Conservation (phyloP, 169 alveolate species). For the Amoebophrya sp. region DNA sequence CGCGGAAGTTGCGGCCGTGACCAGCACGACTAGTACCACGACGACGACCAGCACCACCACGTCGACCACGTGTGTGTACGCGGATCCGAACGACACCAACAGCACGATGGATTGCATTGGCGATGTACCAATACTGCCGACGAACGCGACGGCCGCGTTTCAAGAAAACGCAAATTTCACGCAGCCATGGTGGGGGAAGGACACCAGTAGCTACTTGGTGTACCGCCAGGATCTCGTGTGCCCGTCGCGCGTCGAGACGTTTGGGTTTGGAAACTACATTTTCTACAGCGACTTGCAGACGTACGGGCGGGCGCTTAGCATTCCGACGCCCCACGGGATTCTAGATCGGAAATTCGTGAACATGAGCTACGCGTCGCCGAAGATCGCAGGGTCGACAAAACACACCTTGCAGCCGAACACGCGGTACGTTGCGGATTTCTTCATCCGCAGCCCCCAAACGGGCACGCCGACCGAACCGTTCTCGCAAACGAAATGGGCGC, state of each 20-base stretch:
- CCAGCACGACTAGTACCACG: not conserved
- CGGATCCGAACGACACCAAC: slow-evolving; percentile 1
- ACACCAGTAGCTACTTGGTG: not conserved
- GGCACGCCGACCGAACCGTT: slow-evolving; percentile 8
- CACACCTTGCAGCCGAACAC: not conserved
- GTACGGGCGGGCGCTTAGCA: not conserved
- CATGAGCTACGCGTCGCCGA: not conserved
- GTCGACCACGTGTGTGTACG: not conserved
- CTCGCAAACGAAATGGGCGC: not conserved
- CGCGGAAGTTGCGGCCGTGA: not conserved
- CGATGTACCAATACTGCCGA: not conserved
- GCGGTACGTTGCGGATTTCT: not conserved
- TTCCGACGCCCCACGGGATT: not conserved
- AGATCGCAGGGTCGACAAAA: not conserved
- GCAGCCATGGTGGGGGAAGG: not conserved
- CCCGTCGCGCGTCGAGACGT: not conserved
- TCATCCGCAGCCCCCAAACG: not conserved
- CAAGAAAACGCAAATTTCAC: not conserved
- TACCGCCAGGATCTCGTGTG: not conserved
- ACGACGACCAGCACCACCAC: not conserved
- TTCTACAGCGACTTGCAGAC: not conserved
- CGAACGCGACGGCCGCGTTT: not conserved
- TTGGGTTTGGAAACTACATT: not conserved
- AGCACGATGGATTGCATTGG: not conserved
- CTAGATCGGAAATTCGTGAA: not conserved